Evolutionary conservation across 176 grass and related monocot species (phyloP).

Genomic region (Aechmea fasciata): DNA sequence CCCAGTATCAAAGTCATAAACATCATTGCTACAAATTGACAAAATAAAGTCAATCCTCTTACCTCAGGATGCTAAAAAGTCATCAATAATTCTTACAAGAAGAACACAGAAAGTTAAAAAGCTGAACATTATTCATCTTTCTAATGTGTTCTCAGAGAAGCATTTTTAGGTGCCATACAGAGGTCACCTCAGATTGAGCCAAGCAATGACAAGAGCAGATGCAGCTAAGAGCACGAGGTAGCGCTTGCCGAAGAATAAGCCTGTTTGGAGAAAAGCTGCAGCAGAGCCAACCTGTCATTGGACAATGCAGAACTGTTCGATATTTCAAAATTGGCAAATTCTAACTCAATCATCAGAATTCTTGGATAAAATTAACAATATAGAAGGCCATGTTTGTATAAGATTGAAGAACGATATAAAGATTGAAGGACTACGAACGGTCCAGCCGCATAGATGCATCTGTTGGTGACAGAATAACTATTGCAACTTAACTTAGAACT

Average conservation of each 20-base stretch:
- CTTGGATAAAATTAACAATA: not conserved
- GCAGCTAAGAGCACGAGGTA: constrained; percentile 52
- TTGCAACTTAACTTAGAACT: too few species aligned
- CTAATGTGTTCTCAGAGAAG: not conserved
- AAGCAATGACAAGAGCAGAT: constrained; percentile 67
- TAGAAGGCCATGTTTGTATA: too few species aligned
- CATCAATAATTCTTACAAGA: not conserved
- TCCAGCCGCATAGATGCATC: too few species aligned
- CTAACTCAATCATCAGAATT: not conserved
- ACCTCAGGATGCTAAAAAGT: not conserved
- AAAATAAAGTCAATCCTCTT: constrained; percentile 3
- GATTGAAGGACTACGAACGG: too few species aligned
- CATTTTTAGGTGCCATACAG: constrained; percentile 11
- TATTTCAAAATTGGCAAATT: not conserved
- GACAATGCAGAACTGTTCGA: not conserved
- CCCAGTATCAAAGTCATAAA: constrained; percentile 73
- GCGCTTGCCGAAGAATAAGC: constrained; percentile 46
- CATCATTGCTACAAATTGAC: constrained; percentile 61
- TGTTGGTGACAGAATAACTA: too few species aligned
- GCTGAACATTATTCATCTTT: not conserved
- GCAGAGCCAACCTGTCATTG: constrained; percentile 48
- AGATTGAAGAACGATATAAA: too few species aligned
- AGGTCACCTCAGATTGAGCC: constrained; percentile 82
- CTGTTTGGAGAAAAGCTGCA: constrained; percentile 48
- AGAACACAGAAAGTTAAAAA: not conserved